phyloP scores from a whole-genome alignment of 306 rosid genomes.

The Gastrolobium bilobum region DNA sequence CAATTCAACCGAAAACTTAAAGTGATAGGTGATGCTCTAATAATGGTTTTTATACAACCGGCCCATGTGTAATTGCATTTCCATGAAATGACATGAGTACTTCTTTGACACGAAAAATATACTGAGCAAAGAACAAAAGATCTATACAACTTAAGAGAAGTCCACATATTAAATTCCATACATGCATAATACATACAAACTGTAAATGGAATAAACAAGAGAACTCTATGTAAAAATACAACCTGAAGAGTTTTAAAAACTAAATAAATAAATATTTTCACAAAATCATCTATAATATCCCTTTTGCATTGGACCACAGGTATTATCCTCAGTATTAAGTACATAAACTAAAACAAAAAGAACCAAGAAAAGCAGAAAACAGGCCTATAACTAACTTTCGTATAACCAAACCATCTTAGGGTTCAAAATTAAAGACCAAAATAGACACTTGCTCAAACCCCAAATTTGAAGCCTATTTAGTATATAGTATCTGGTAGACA shows the following conservation, averaged over 20 bases:
- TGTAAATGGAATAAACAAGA: slow-evolving; percentile 35
- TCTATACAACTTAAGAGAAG: neutral
- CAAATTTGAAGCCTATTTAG: slow-evolving; percentile 6
- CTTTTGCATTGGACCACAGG: neutral
- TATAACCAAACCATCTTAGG: slow-evolving; percentile 38
- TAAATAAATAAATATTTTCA: slow-evolving; percentile 8
- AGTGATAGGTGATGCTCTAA: no score
- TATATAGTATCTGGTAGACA: slow-evolving; percentile 30
- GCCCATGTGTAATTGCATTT: neutral
- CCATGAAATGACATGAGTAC: slow-evolving; percentile 22
- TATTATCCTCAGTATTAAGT: neutral
- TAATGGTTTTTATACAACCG: no score
- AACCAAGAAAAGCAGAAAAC: neutral
- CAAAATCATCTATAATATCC: slow-evolving; percentile 4
- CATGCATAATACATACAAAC: slow-evolving; percentile 29
- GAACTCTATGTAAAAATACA: slow-evolving; percentile 30
- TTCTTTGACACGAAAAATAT: slow-evolving; percentile 27
- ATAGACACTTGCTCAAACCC: slow-evolving; percentile 36
- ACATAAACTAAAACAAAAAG: slow-evolving; percentile 4
- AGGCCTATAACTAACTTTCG: neutral
- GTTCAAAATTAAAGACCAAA: slow-evolving; percentile 40
- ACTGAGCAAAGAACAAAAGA: slow-evolving; percentile 30
- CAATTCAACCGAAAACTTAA: no score
- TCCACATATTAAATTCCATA: neutral
- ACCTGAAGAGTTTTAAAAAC: neutral